These are phyloP conservation scores for Bipolaris cookei DNA, from an alignment of 2,329 filamentous ascomycete species.

Conservation along the genomic window DNA sequence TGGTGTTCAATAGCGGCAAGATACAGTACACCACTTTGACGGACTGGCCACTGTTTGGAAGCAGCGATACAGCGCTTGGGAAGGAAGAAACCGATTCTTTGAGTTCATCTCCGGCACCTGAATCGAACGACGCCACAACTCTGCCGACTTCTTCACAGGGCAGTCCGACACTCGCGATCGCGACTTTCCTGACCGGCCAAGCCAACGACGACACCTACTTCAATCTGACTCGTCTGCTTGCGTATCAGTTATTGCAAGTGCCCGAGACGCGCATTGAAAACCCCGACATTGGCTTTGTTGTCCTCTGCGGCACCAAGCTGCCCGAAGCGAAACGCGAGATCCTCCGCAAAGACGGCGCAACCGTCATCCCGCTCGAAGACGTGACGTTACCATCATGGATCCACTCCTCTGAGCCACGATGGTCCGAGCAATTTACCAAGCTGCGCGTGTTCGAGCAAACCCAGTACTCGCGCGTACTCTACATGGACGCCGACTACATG, in stretches of 20 bases:
- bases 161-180: conserved; percentile 35
- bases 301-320: conserved; percentile 43
- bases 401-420: conserved; percentile 47
- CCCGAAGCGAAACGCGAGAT: conserved; percentile 28
- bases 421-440: conserved; percentile 55
- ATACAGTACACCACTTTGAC: not conserved
- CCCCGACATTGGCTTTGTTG: conserved; percentile 46
- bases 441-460: conserved; percentile 52
- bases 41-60: not conserved
- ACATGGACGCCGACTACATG: conserved; percentile 54
- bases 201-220: conserved; percentile 46
- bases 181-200: conserved; percentile 50
- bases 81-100: not conserved
- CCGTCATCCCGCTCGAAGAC: conserved; percentile 47
- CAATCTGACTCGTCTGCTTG: conserved; percentile 44
- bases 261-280: conserved; percentile 43
- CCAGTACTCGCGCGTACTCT: conserved; percentile 52
- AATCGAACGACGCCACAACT: not conserved
- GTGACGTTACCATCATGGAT: conserved; percentile 47
- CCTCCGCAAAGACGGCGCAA: conserved; percentile 50
- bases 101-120: not conserved
- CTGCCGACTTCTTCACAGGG: not conserved
- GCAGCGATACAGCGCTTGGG: not conserved
- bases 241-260: conserved; percentile 31
- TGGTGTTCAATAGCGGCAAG: not conserved